These are phyloP conservation scores for Actinidia polygama DNA, from an alignment of 179 eudicot genomes.

Conservation along the genomic window DNA sequence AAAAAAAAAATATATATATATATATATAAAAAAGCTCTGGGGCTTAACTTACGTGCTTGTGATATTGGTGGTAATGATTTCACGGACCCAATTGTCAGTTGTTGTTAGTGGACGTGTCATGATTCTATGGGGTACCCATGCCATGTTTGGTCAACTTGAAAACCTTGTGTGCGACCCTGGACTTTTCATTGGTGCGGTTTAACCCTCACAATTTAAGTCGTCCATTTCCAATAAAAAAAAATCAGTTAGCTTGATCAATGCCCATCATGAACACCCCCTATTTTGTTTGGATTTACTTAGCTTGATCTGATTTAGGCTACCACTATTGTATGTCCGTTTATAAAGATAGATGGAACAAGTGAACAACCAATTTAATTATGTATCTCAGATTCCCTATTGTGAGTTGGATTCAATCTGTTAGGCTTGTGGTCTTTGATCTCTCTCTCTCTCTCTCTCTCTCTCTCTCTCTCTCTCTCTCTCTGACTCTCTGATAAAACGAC, in stretches of 20 bases:
- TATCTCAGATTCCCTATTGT: background rate
- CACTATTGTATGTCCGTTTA: too few species aligned
- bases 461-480: slow-evolving; percentile 3
- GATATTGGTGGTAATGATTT: background rate
- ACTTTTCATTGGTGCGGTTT: background rate
- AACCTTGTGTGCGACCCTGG: background rate
- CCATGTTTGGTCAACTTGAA: slow-evolving; percentile 14
- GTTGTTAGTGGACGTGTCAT: slow-evolving; percentile 18
- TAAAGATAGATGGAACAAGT: background rate
- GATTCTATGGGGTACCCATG: slow-evolving; percentile 13
- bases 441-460: background rate
- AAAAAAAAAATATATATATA: too few species aligned
- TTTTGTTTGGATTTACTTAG: too few species aligned
- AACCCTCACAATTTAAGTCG: too few species aligned
- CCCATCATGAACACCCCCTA: too few species aligned
- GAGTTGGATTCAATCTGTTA: background rate
- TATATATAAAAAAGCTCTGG: too few species aligned
- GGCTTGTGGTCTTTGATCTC: background rate
- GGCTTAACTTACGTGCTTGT: background rate
- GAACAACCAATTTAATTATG: background rate
- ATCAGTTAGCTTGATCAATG: too few species aligned
- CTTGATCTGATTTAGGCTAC: too few species aligned
- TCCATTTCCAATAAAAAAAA: too few species aligned
- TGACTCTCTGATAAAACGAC: background rate
- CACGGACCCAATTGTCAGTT: background rate